Evolutionary conservation across 169 alveolate species (phyloP), one percentile per base, ranked within the genome.

Genomic region (Eimeria zaria): DNA sequence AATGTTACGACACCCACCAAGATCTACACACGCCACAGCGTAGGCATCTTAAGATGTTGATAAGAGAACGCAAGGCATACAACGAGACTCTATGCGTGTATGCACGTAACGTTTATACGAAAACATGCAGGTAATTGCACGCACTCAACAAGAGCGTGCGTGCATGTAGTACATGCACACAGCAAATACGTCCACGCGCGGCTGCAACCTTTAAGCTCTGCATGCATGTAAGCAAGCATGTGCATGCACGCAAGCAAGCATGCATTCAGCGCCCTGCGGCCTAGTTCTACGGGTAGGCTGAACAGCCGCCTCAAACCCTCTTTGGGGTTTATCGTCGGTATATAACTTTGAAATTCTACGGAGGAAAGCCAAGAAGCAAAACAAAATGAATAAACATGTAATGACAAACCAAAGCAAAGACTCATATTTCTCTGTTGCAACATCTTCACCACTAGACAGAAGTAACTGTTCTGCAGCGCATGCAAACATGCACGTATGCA

Each of bases 401-500:
- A 33, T 7, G 78, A 22, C 78, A 69, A n/a, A 33, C 44, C 27
- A 11, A 69, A 69, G 33, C 74, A 30, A 69, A 69, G 78, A 6
- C 78, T 22, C 48, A 44, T 33, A 48, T 6, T 48, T 48, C n/a
- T 69, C 44, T 7, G 27, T 33, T 69, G 24, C 78, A 33, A 24
- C 78, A 48, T 33, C 78, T 6, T 69, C 48, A 33, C 48, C 78
- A 69, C 27, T 6, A 69, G 44, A 22, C 48, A 48, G 33, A 69
- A 69, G 48, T 5, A 7, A 24, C 48, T 33, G 48, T 69, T 69
- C 74, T 69, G 78, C 78, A 69, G 41, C 24, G 78, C 27, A 69
- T 69, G 78, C 78, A 69, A 9, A 48, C 78, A 69, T 69, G 78
- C 48, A 14, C 20, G 69, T n/a, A 60, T 60, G 69, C 69, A 60